Evolutionary conservation across 2,329 filamentous ascomycete genomes (phyloP).

Genomic region (Ceratocystis cacaofunesta): DNA sequence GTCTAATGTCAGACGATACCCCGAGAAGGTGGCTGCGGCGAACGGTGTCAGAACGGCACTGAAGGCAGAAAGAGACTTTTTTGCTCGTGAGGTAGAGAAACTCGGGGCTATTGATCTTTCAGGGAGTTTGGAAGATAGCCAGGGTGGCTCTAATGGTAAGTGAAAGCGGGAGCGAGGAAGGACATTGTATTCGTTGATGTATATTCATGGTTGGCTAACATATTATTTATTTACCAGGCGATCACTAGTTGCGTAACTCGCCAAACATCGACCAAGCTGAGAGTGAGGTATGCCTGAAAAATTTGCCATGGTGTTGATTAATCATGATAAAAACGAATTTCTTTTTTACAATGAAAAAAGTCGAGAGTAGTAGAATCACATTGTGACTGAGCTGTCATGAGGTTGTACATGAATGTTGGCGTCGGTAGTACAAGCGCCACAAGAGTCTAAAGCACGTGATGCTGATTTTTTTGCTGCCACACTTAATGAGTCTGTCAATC

Average conservation of each 20-base stretch:
- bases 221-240: neutral
- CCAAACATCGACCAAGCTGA: neutral
- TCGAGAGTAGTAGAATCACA: too few relatives aligned
- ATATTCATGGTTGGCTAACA: neutral
- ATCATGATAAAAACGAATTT: neutral
- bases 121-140: conserved; percentile 5
- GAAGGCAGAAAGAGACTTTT: conserved; percentile 52
- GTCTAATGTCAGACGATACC: conserved; percentile 76
- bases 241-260: conserved; percentile 1
- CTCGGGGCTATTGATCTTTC: conserved; percentile 34
- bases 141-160: conserved; percentile 8
- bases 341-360: neutral
- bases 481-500: neutral
- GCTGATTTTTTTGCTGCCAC: neutral
- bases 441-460: neutral
- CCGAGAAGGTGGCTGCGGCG: conserved; percentile 52
- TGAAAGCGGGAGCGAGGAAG: neutral
- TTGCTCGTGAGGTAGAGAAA: conserved; percentile 60
- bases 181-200: neutral
- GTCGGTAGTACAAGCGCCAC: neutral
- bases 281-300: neutral
- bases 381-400: neutral
- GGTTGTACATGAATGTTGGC: neutral
- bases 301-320: neutral
- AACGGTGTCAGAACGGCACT: conserved; percentile 23